A percentile compares a stretch with the other conserved stretches of the same genome.
Conservation (phyloP, 1,284 basidiomycete species). For the Pyrrhoderma noxium region DNA sequence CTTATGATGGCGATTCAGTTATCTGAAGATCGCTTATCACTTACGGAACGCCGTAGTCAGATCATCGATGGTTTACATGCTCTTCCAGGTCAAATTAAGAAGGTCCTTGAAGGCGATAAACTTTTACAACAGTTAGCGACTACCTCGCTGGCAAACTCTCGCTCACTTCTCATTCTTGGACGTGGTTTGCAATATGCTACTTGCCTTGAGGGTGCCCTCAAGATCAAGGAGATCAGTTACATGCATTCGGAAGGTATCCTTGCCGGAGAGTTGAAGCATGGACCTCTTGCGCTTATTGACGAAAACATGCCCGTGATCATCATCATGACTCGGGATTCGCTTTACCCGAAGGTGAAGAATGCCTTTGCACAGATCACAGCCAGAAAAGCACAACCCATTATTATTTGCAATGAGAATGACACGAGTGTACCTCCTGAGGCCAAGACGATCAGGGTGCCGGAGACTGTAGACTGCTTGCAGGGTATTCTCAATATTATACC, state of each 20-base stretch:
- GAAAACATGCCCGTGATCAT: conserved; percentile 98
- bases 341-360: conserved; percentile 97
- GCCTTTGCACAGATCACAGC: conserved; percentile 96
- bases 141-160: conserved; percentile 71
- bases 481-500: conserved; percentile 97
- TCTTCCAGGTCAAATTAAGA: conserved; percentile 86
- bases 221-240: conserved; percentile 99
- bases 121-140: conserved; percentile 78
- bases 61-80: conserved; percentile 94
- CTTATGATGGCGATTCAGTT: conserved; percentile 98
- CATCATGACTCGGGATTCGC: conserved; percentile 97
- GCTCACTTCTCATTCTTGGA: conserved; percentile 94
- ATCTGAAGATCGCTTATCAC: conserved; percentile 92
- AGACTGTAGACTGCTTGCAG: conserved; percentile 93
- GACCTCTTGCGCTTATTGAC: conserved; percentile 94
- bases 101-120: conserved; percentile 79
- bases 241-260: conserved; percentile 94
- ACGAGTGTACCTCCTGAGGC: conserved; percentile 67
- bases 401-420: conserved; percentile 95
- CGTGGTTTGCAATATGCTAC: conserved; percentile 98
- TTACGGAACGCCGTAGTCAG: conserved; percentile 83
- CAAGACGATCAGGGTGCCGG: conserved; percentile 88
- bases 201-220: conserved; percentile 95
- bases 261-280: conserved; percentile 98
- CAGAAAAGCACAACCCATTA: conserved; percentile 92